Conservation (phyloP, 2,329 filamentous ascomycete genomes). For the Xylariales sp. region DNA sequence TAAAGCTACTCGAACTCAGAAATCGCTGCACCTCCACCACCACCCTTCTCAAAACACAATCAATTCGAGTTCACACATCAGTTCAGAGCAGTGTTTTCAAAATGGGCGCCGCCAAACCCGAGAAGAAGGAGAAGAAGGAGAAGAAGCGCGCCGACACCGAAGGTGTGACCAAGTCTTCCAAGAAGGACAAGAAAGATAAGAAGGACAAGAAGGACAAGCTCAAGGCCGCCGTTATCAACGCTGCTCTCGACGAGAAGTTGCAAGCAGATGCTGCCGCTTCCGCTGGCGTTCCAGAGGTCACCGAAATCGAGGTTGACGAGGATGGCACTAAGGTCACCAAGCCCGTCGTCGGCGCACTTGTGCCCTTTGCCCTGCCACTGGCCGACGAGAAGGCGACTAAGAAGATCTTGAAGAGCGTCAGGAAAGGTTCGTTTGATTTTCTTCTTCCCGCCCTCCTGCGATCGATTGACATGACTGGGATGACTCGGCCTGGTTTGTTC, state of each 20-base stretch:
- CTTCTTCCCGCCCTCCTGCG: no score
- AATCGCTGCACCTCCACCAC: background rate
- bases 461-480: no score
- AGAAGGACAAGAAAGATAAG: constrained; percentile 61
- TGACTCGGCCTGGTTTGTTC: no score
- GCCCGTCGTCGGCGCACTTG: constrained; percentile 55
- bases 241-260: constrained; percentile 62
- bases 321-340: constrained; percentile 39
- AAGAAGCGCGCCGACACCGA: constrained; percentile 52
- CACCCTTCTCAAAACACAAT: background rate
- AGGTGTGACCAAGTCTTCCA: constrained; percentile 51
- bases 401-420: constrained; percentile 54
- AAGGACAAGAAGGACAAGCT: constrained; percentile 71
- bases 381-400: constrained; percentile 72
- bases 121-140: constrained; percentile 49
- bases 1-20: background rate
- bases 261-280: constrained; percentile 49
- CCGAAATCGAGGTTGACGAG: constrained; percentile 38
- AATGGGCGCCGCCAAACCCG: constrained; percentile 28
- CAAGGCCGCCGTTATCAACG: constrained; percentile 46
- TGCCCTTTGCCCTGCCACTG: constrained; percentile 79
- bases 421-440: constrained; percentile 50
- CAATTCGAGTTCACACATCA: background rate
- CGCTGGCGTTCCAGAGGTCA: constrained; percentile 31
- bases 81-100: background rate